Percentiles rank a stretch among this genome's conserved stretches.
Conservation (phyloP, 2,329 filamentous ascomycete species). For the Diaporthe sp. region DNA sequence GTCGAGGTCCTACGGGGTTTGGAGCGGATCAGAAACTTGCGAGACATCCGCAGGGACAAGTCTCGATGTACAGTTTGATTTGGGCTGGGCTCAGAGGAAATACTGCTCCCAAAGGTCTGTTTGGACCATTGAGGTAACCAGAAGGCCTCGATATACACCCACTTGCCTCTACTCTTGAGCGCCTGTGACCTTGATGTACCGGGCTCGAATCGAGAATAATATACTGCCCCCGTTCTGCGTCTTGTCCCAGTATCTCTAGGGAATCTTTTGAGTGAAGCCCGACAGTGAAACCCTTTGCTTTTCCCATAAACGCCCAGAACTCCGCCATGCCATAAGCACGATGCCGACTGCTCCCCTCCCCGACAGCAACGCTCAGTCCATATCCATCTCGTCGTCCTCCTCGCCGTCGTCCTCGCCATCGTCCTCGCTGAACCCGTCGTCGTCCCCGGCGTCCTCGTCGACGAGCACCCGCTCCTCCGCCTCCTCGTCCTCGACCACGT, state of each 20-base stretch:
- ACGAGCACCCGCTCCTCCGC: slow-evolving; percentile 41
- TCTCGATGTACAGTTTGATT: background rate
- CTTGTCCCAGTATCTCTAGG: slow-evolving; percentile 25
- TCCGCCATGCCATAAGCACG: slow-evolving; percentile 36
- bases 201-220: slow-evolving; percentile 7
- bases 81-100: slow-evolving; percentile 7
- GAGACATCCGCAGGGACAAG: background rate
- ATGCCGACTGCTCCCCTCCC: background rate
- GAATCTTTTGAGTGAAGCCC: slow-evolving; percentile 33
- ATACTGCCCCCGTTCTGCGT: slow-evolving; percentile 12
- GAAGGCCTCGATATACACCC: background rate
- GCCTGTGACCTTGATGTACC: background rate
- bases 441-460: slow-evolving; percentile 50
- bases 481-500: slow-evolving; percentile 56
- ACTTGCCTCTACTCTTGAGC: background rate
- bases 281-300: slow-evolving; percentile 43
- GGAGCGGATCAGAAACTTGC: background rate
- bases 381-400: slow-evolving; percentile 58
- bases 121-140: background rate
- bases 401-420: slow-evolving; percentile 53
- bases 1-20: background rate
- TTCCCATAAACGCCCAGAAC: slow-evolving; percentile 48
- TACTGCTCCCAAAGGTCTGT: background rate
- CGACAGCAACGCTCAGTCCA: slow-evolving; percentile 53
- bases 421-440: slow-evolving; percentile 47